Evolutionary conservation across 495 filamentous ascomycete genomes (phyloP).

Genomic region (Penicillium herquei): DNA sequence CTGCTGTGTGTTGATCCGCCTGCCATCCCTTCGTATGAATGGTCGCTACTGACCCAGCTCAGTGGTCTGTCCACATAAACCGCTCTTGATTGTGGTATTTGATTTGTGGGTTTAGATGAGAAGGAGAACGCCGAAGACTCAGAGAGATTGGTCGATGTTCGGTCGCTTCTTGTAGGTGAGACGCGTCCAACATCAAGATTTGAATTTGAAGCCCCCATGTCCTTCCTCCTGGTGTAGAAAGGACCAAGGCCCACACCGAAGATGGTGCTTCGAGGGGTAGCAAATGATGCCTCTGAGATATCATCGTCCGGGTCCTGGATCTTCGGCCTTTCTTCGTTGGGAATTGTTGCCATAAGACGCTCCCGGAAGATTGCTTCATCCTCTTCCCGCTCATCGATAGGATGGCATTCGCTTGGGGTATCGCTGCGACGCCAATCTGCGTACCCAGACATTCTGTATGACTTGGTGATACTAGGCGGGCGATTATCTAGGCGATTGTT

Average conservation of each 20-base stretch:
- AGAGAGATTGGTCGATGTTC: conserved; percentile 58
- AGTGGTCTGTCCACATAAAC: conserved; percentile 18
- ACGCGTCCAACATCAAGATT: conserved; percentile 20
- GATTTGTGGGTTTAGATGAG: conserved; percentile 22
- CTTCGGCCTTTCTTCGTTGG: conserved; percentile 10
- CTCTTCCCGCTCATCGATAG: conserved; percentile 74
- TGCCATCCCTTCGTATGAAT: conserved; percentile 25
- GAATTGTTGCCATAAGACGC: conserved; percentile 24
- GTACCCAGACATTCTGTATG: conserved; percentile 31
- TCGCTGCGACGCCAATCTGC: conserved; percentile 48
- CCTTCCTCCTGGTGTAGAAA: conserved; percentile 27
- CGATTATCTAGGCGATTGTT: conserved; percentile 29
- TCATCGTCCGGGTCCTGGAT: conserved; percentile 27
- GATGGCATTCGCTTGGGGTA: conserved; percentile 54
- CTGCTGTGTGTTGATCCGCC: conserved; percentile 21
- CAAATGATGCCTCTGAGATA: conserved; percentile 25
- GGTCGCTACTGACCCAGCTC: conserved; percentile 26
- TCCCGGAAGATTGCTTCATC: conserved; percentile 40
- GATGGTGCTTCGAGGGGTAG: conserved; percentile 30
- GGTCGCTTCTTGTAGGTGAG: conserved; percentile 52
- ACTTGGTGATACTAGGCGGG: conserved; percentile 12
- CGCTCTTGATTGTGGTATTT: conserved; percentile 15
- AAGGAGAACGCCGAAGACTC: conserved; percentile 42
- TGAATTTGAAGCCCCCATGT: conserved; percentile 9
- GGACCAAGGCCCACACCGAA: conserved; percentile 28